phyloP scores from a whole-genome alignment of 179 eudicot species.

The Beta lomatogona region DNA sequence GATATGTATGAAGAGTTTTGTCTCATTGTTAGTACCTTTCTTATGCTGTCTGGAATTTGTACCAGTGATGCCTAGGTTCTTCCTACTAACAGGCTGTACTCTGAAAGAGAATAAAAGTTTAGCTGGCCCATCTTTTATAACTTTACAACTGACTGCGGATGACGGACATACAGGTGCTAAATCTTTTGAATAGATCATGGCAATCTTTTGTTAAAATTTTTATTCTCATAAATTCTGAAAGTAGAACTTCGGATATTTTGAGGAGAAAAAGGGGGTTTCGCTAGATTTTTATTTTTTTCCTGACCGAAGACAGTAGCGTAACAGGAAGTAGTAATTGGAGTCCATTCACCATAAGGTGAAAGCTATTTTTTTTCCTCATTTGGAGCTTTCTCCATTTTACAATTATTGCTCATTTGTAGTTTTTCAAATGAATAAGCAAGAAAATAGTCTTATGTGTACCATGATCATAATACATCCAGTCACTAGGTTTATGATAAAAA shows the following conservation, averaged over 20 bases:
- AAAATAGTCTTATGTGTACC: no score
- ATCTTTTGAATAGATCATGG: neutral
- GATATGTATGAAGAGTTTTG: slow-evolving; percentile 13
- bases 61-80: slow-evolving; percentile 2
- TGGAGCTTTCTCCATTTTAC: no score
- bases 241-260: neutral
- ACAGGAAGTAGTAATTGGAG: no score
- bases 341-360: no score
- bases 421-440: no score
- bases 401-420: no score
- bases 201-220: neutral
- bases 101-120: slow-evolving; percentile 4
- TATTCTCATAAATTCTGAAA: neutral
- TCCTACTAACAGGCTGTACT: slow-evolving; percentile 21
- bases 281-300: no score
- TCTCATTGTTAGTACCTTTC: neutral
- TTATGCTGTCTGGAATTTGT: slow-evolving; percentile 1
- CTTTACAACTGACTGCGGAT: slow-evolving; percentile 3
- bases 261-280: no score
- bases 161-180: neutral
- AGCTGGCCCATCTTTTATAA: neutral
- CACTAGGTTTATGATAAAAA: no score
- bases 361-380: no score
- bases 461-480: no score
- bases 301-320: no score